Base-by-base conservation (phyloP, 768 basidiomycete species). In the Hydnum rufescens region DNA sequence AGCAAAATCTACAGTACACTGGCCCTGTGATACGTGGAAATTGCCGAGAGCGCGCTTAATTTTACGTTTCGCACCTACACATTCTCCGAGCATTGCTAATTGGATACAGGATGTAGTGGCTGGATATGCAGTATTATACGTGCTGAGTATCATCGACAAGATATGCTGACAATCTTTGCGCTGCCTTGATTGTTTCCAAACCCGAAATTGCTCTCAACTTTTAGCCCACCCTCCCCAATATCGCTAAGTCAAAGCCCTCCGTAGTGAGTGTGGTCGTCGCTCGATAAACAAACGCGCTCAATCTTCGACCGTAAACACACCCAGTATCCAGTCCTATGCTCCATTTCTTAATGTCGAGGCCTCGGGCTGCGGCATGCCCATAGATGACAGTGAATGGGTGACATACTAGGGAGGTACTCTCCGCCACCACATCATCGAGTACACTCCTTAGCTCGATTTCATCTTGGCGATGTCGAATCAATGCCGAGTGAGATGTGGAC, bases 311-410 rank as follows among this genome's bases (percentile, higher is more conserved):
- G 59, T 86, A 81, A 42, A 76, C 68, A 60, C 89, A 93, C 6
- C 85, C 90, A 0, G 82, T 73, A 63, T 97, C 92, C 31, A 93
- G 65, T 1, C 92, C 92, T 55, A 89, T 67, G 2, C 79, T 76
- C 81, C 82, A 93, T 22, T 82, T 71, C 56, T 82, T 80, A 57
- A 88, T 64, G 62, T 90, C 86, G 8, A 95, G 69, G 8, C 83
- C 85, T 26, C 84, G 71, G 2, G 73, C 68, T 3, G 90, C 89
- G 4, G 78, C 72, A 60, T 95, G 92, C 0, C 88, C 92, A 63
- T 93, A 95, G 4, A 93, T 65, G n/a, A 87, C 77, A 34, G 74
- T 82, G 0, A 76, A 71, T 1, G 86, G 82, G 58, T 75, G 72
- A 58, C 85, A 88, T 3, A 75, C 74, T 5, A 81, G 61, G 3